Conservation (phyloP, 2,329 filamentous ascomycete genomes). For the Lizonia empirigonia region DNA sequence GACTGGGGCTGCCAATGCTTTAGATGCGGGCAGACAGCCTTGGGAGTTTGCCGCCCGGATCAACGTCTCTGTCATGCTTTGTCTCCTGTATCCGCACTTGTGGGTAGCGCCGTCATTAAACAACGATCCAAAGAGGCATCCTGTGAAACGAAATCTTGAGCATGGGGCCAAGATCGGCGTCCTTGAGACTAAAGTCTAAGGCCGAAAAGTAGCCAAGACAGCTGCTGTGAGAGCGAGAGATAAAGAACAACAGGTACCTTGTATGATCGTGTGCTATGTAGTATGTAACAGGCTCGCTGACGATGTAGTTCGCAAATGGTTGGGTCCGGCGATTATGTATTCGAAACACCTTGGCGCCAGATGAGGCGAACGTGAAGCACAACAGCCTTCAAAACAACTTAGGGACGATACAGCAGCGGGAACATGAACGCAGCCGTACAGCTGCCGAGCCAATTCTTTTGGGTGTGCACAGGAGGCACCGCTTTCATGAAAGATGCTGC, state of each 20-base stretch:
- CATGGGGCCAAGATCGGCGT: conserved; percentile 27
- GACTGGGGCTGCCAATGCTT: conserved; percentile 39
- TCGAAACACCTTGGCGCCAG: conserved; percentile 39
- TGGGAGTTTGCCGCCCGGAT: conserved; percentile 22
- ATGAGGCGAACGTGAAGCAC: conserved; percentile 29
- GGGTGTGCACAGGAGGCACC: neutral
- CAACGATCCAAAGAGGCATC: conserved; percentile 12
- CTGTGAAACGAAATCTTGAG: conserved; percentile 22
- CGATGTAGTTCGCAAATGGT: conserved; percentile 12
- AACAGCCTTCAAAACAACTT: conserved; percentile 27
- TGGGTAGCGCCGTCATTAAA: conserved; percentile 21
- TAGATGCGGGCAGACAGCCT: conserved; percentile 32
- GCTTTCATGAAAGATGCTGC: neutral
- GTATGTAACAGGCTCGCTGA: conserved; percentile 3
- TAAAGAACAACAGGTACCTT: neutral
- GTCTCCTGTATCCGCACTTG: conserved; percentile 31
- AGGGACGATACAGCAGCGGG: neutral
- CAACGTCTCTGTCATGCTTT: conserved; percentile 28
- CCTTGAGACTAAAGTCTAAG: conserved; percentile 28
- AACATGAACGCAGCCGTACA: neutral
- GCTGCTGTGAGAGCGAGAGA: conserved; percentile 16
- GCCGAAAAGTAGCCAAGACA: conserved; percentile 23
- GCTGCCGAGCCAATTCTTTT: neutral
- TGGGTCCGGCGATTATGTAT: conserved; percentile 21
- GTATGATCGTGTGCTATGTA: neutral